These are phyloP conservation scores for Mangifera indica DNA, from an alignment of 345 rosid genomes.

Conservation along the genomic window DNA sequence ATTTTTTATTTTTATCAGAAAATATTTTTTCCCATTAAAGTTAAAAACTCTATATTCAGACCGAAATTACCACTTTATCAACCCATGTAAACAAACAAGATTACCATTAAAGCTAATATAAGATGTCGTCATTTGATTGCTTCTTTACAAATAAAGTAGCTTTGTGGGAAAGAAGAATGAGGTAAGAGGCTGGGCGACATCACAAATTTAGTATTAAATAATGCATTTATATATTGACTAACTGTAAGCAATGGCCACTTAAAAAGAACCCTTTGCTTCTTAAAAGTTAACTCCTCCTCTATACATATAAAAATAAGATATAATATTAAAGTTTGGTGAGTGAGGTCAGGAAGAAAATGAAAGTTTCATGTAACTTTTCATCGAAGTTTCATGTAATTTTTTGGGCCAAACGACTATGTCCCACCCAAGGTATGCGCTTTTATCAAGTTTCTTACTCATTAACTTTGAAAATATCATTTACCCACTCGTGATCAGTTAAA, in stretches of 20 bases:
- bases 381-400: slow-evolving; percentile 8
- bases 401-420: slow-evolving; percentile 10
- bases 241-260: slow-evolving; percentile 21
- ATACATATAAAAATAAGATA: too few relatives aligned
- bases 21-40: too few relatives aligned
- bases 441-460: slow-evolving; percentile 11
- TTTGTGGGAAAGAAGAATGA: not conserved
- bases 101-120: not conserved
- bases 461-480: too few relatives aligned
- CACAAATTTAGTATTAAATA: too few relatives aligned
- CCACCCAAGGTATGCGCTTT: not conserved
- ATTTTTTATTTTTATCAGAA: too few relatives aligned
- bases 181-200: not conserved
- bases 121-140: slow-evolving; percentile 16
- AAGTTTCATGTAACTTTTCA: not conserved
- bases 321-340: slow-evolving; percentile 14
- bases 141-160: not conserved
- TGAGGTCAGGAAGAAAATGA: slow-evolving; percentile 13
- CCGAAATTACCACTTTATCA: too few relatives aligned
- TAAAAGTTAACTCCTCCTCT: not conserved
- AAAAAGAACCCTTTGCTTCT: not conserved
- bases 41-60: too few relatives aligned
- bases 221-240: slow-evolving; percentile 1
- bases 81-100: too few relatives aligned
- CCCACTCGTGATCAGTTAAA: too few relatives aligned